Percentiles rank a stretch among this genome's conserved stretches.
phyloP scores from a whole-genome alignment of 2,329 filamentous ascomycete genomes.

The Fusarium sublunatum region DNA sequence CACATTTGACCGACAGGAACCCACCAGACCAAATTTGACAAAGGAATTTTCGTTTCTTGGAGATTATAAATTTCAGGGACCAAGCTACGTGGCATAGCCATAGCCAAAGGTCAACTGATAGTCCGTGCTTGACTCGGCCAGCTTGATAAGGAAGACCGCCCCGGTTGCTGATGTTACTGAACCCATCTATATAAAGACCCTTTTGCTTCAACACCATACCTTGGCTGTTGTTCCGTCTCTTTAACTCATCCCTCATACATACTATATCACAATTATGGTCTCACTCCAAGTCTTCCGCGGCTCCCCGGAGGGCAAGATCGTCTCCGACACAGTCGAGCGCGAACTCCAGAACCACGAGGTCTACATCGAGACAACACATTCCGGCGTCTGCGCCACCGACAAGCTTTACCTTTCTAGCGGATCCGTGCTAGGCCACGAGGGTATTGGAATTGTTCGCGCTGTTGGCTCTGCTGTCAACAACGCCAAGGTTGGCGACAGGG shows the following conservation, averaged over 20 bases:
- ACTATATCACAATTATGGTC: conserved; percentile 17
- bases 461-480: conserved; percentile 27
- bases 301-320: conserved; percentile 35
- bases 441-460: conserved; percentile 30
- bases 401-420: conserved; percentile 34
- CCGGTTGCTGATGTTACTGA: conserved; percentile 8
- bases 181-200: conserved; percentile 20
- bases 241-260: background rate
- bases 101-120: background rate
- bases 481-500: conserved; percentile 32
- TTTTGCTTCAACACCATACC: background rate
- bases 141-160: conserved; percentile 18
- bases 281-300: conserved; percentile 38
- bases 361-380: conserved; percentile 39
- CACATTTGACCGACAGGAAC: background rate
- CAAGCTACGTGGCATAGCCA: conserved; percentile 1
- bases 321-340: conserved; percentile 26
- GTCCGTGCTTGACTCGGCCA: conserved; percentile 3
- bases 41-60: background rate
- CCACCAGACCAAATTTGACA: background rate
- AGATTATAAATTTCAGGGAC: conserved; percentile 8
- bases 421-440: conserved; percentile 28
- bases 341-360: conserved; percentile 34
- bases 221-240: no score
- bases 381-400: conserved; percentile 35